These are phyloP conservation scores for Dichotomocladium elegans DNA, from an alignment of 371 early-diverging fungal genomes.

Conservation along the genomic window DNA sequence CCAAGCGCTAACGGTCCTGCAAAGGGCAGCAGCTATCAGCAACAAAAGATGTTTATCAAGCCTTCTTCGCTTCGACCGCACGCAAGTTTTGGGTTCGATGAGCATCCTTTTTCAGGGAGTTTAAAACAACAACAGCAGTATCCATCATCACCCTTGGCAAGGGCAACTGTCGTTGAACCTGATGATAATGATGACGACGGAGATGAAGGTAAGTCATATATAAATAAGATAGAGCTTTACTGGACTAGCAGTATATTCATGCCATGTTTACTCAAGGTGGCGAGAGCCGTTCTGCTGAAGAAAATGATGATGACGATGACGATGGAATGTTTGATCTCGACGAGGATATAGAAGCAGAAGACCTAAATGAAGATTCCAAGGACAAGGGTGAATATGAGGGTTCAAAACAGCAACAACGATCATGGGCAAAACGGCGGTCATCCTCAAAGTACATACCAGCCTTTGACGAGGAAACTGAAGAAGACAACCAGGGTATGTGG, in stretches of 20 bases:
- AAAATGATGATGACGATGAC: conserved; percentile 13
- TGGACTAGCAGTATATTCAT: too few relatives aligned
- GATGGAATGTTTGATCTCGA: conserved; percentile 43
- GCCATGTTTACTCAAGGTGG: too few relatives aligned
- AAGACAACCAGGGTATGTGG: conserved; percentile 1
- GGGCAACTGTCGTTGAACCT: not conserved
- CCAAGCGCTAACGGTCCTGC: too few relatives aligned
- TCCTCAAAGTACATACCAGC: conserved; percentile 7
- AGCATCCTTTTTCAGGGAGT: conserved; percentile 14
- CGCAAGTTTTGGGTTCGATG: conserved; percentile 31
- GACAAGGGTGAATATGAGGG: not conserved
- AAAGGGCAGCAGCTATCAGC: not conserved
- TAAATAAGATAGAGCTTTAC: too few relatives aligned
- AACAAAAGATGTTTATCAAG: not conserved
- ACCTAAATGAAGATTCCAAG: not conserved
- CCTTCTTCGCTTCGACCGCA: conserved; percentile 8
- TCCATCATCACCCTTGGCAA: not conserved
- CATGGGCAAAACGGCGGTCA: conserved; percentile 10
- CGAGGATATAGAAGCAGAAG: conserved; percentile 34
- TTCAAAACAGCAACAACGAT: not conserved
- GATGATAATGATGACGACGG: too few relatives aligned
- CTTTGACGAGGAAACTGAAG: conserved; percentile 7
- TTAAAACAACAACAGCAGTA: conserved; percentile 5
- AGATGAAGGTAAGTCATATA: not conserved
- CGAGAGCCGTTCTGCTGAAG: too few relatives aligned